Conservation (phyloP, 2,329 filamentous ascomycete species). For the Leptographium lundbergii region DNA sequence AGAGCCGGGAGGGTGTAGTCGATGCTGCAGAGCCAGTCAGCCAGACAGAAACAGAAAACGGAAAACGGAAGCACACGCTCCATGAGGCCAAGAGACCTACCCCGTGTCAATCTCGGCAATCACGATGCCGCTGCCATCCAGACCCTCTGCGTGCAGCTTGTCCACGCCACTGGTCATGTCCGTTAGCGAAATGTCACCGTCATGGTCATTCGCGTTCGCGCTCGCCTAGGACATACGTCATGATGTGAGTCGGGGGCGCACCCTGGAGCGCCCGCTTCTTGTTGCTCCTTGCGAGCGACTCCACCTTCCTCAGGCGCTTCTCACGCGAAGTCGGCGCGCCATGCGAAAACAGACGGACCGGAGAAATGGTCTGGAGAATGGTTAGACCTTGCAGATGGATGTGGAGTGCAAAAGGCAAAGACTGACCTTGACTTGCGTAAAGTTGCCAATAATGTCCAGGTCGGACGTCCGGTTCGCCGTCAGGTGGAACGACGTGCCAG, state of each 20-base stretch:
- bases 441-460: background rate
- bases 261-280: background rate
- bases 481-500: background rate
- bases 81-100: background rate
- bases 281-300: background rate
- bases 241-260: background rate
- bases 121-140: background rate
- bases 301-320: constrained; percentile 13
- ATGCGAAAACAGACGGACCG: constrained; percentile 25
- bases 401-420: background rate
- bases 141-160: background rate
- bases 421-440: background rate
- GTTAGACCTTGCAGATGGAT: background rate
- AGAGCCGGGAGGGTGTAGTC: constrained; percentile 8
- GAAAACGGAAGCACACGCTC: too few species aligned
- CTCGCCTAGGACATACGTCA: background rate
- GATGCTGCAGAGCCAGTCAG: background rate
- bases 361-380: background rate
- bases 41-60: background rate
- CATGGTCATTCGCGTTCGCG: background rate
- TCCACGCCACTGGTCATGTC: background rate
- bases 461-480: background rate
- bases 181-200: background rate
- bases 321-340: background rate
- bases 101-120: background rate